A percentile compares a stretch with the other conserved stretches of the same genome.
phyloP scores from a whole-genome alignment of 352 stramenopile genomes.

The Thalassiosira livingstoniorum region DNA sequence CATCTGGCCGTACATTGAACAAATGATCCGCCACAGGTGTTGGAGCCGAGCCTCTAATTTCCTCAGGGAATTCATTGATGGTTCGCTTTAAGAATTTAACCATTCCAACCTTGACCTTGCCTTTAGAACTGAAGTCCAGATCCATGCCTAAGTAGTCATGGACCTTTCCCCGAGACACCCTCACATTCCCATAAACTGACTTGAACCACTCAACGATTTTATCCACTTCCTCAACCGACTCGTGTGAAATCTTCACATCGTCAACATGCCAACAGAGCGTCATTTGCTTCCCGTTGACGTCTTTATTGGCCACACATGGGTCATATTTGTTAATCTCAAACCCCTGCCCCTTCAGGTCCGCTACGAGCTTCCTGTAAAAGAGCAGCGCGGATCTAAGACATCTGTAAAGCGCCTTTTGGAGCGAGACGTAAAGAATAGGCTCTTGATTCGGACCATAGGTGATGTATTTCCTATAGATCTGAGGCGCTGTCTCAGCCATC shows the following conservation, averaged over 20 bases:
- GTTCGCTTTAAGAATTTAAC: not conserved
- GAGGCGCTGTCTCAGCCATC: too few species aligned
- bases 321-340: not conserved
- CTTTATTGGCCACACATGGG: not conserved
- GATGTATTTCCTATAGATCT: too few species aligned
- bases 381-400: not conserved
- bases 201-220: not conserved
- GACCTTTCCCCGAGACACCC: not conserved
- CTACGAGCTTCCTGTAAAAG: not conserved
- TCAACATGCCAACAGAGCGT: not conserved
- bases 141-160: not conserved
- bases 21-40: too few species aligned
- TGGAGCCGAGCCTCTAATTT: too few species aligned
- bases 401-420: too few species aligned
- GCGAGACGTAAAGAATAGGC: too few species aligned
- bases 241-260: not conserved
- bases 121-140: not conserved
- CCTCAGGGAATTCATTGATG: too few species aligned
- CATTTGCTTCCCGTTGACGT: not conserved
- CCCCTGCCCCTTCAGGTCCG: not conserved
- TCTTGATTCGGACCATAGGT: too few species aligned
- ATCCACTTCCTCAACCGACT: not conserved
- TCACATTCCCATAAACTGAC: too few species aligned
- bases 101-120: not conserved
- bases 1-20: too few species aligned